phyloP scores from a whole-genome alignment of 441 rosid species.

The Syzygium malaccense region DNA sequence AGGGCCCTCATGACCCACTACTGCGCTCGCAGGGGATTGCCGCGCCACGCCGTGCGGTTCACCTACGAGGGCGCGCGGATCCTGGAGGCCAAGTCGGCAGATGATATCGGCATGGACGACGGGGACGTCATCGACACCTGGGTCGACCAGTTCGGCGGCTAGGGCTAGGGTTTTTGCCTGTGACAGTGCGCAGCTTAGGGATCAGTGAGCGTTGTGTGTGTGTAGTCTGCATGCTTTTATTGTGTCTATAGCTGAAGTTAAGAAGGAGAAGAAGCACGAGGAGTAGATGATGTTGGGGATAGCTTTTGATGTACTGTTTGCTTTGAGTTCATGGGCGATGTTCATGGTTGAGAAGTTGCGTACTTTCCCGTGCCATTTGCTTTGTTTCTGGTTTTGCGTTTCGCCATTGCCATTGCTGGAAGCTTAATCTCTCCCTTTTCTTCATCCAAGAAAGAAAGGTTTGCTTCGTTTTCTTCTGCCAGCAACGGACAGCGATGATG shows the following conservation, averaged over 20 bases:
- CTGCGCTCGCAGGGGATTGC: neutral
- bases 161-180: neutral
- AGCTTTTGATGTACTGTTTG: neutral
- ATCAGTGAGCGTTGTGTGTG: neutral
- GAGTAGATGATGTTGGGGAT: neutral
- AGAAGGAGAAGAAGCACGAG: neutral
- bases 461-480: neutral
- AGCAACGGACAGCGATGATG: neutral
- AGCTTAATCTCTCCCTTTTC: neutral
- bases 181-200: neutral
- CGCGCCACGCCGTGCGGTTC: neutral
- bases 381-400: neutral
- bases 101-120: neutral
- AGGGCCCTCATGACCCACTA: neutral
- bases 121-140: neutral
- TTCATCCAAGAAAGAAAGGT: neutral
- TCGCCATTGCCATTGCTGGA: neutral
- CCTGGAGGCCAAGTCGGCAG: neutral
- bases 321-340: neutral
- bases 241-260: neutral
- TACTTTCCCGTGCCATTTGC: neutral
- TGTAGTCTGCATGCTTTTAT: neutral
- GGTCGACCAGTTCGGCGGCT: neutral
- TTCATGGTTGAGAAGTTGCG: neutral
- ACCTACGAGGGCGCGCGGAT: neutral